Conservation (phyloP, 352 stramenopile species). For the Elongisporangium senticosum region DNA sequence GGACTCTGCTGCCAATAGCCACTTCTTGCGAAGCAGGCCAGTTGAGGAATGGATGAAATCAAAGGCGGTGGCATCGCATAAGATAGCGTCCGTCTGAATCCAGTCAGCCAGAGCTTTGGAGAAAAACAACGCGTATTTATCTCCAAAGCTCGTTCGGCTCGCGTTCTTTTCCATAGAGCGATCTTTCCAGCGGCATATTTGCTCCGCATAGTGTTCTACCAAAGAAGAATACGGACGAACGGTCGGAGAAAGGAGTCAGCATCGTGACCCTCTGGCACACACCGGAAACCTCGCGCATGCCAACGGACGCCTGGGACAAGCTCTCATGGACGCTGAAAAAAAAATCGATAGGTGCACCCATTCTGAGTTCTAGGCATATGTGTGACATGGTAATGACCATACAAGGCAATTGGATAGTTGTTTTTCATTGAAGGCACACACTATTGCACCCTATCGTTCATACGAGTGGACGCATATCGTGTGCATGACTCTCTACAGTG, state of each 20-base stretch:
- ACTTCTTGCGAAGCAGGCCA: not conserved
- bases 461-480: not conserved
- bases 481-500: not conserved
- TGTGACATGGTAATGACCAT: not conserved
- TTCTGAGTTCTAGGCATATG: not conserved
- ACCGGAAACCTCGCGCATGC: not conserved
- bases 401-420: too few relatives aligned
- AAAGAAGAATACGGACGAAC: not conserved
- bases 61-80: not conserved
- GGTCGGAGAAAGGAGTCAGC: constrained; percentile 5
- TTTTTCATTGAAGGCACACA: too few relatives aligned
- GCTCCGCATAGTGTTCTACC: not conserved
- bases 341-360: not conserved
- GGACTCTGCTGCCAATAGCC: not conserved
- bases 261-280: not conserved
- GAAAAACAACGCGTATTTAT: not conserved
- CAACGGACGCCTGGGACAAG: not conserved
- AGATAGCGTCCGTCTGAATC: not conserved
- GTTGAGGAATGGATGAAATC: not conserved
- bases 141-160: not conserved
- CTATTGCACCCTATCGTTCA: too few relatives aligned
- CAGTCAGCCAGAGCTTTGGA: not conserved
- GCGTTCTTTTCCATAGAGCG: not conserved
- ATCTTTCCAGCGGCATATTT: not conserved
- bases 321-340: not conserved